Conservation (phyloP, 129 eudicot species). For the Tagetes patula region DNA sequence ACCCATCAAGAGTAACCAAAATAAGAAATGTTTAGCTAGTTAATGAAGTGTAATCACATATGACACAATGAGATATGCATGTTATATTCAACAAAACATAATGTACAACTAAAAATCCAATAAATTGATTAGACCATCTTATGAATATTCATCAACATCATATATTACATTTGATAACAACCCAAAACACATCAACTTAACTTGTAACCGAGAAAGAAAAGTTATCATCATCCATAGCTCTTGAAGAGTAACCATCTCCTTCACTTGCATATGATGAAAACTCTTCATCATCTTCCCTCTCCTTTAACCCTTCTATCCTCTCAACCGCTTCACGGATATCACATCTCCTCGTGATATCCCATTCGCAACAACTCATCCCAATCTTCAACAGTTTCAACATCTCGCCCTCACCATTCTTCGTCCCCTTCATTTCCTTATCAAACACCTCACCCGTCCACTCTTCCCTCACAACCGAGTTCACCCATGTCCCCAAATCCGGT, state of each 20-base stretch:
- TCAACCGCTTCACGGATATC: slow-evolving; percentile 42
- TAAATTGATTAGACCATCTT: neutral
- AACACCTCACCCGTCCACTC: slow-evolving; percentile 61
- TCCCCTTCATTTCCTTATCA: slow-evolving; percentile 52
- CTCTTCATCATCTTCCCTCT: slow-evolving; percentile 44
- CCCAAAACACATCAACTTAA: neutral
- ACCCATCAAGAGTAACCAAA: too few species aligned
- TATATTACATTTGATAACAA: neutral
- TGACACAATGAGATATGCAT: neutral
- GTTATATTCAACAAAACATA: neutral
- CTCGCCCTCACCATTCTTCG: slow-evolving; percentile 40
- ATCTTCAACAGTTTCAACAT: slow-evolving; percentile 50
- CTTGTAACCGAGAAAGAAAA: slow-evolving; percentile 31
- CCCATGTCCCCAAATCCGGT: slow-evolving; percentile 56
- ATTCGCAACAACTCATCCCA: slow-evolving; percentile 59
- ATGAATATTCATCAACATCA: slow-evolving; percentile 1
- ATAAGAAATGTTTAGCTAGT: too few species aligned
- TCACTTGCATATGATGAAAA: slow-evolving; percentile 46
- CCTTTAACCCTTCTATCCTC: slow-evolving; percentile 52
- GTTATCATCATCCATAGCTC: slow-evolving; percentile 44
- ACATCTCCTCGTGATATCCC: slow-evolving; percentile 42
- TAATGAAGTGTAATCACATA: too few species aligned
- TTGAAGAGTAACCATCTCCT: slow-evolving; percentile 31
- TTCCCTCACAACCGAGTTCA: slow-evolving; percentile 48
- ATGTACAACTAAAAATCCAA: neutral